Evolutionary conservation across 2,329 filamentous ascomycete species (phyloP), one percentile per base, ranked within the genome.

Genomic region (Sarocladiaceae sp.): DNA sequence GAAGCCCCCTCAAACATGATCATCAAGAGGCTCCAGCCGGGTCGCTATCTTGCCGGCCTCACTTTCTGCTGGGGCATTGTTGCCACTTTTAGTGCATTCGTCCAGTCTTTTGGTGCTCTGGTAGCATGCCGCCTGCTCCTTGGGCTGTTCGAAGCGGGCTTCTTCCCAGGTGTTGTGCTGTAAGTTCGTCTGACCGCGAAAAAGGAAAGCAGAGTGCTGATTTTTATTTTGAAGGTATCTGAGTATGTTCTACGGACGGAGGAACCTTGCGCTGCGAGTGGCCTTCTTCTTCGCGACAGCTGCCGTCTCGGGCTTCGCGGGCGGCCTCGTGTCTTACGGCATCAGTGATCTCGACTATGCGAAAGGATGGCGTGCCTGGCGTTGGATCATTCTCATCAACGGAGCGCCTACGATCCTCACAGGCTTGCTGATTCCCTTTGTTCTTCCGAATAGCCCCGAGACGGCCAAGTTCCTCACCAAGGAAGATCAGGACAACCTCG

Each of bases 301-400:
- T 2, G 79, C 81, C 0, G 60, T 82, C 1, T 77, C 80, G 0
- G 82, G 82, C 5, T 79, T 80, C 1, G 80, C 70, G 42, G 80
- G 81, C 18, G 82, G 82, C 1, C 66, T 85, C 0, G 67, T 85
- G 1, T 82, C 81, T 0, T 83, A 80, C 44, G 80, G 68, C 0
- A 81, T 84, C 47, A 76, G 77, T 0, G 75, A 75, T 53, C 79
- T 85, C 69, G 72, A 83, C 46, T 78, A 78, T 1, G 55, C 74
- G 9, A 62, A 65, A 0, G 79, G 78, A 2, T 67, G 73, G 47
- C 59, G 66, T n/a, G 81, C 76, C 1, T 85, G 82, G 82, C 63
- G 81, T 39, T 85, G 80, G 81, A 80, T 83, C 48, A 68, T 84
- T 58, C 74, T 78, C 44, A 57, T 79, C 32, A 64, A 71, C 55